These are phyloP conservation scores for Suillus subaureus DNA, from an alignment of 768 basidiomycete species.

Conservation along the genomic window DNA sequence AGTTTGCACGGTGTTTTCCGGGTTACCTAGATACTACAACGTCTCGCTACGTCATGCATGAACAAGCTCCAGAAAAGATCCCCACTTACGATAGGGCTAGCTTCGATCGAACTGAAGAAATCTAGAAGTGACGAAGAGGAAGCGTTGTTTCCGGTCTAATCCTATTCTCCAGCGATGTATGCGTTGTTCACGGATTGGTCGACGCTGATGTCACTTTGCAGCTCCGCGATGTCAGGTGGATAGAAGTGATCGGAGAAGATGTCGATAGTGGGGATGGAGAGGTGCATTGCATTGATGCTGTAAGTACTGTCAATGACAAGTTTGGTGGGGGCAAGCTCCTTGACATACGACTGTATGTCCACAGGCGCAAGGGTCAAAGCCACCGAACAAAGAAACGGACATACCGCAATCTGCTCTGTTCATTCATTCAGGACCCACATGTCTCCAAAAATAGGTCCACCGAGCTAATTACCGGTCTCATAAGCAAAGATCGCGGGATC, in stretches of 20 bases:
- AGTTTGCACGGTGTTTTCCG: slow-evolving; percentile 7
- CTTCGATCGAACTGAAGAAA: slow-evolving; percentile 16
- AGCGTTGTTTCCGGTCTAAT: slow-evolving; percentile 24
- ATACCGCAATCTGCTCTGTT: slow-evolving; percentile 24
- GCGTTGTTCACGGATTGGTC: slow-evolving; percentile 15
- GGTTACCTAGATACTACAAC: slow-evolving; percentile 12
- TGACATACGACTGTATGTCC: slow-evolving; percentile 17
- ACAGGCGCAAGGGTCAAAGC: slow-evolving; percentile 3
- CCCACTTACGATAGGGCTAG: slow-evolving; percentile 16
- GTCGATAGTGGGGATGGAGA: slow-evolving; percentile 9
- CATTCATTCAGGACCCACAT: slow-evolving; percentile 13
- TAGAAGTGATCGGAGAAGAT: slow-evolving; percentile 14
- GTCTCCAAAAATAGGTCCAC: slow-evolving; percentile 8
- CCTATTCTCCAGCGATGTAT: slow-evolving; percentile 31
- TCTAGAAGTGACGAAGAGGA: slow-evolving; percentile 16
- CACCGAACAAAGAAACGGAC: background rate
- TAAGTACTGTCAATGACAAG: slow-evolving; percentile 19
- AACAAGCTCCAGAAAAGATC: slow-evolving; percentile 32
- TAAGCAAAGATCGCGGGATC: slow-evolving; percentile 14
- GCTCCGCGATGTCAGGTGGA: slow-evolving; percentile 21
- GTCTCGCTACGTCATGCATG: slow-evolving; percentile 21
- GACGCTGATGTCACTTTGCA: slow-evolving; percentile 14
- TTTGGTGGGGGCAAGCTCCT: slow-evolving; percentile 29
- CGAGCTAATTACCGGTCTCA: slow-evolving; percentile 14
- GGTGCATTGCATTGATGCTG: background rate